Base-by-base conservation (phyloP, 768 basidiomycete genomes). In the Rhizopogon rudus region DNA sequence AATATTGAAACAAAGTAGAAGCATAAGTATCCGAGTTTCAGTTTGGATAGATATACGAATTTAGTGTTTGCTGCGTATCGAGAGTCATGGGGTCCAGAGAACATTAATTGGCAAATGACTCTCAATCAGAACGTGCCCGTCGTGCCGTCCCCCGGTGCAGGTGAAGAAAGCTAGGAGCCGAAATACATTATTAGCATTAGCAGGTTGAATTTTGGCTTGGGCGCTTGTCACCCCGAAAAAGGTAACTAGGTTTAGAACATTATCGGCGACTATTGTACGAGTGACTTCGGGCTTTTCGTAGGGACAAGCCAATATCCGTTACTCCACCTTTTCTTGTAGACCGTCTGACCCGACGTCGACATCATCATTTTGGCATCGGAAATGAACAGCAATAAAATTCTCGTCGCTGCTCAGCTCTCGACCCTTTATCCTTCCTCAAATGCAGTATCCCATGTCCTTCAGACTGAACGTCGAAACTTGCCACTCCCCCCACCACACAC, bases 361-460 rank as follows among this genome's bases (percentile, higher is more conserved):
- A 16, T 2, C 22, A 20, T 13, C 2, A 12, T 33, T 22, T 14
- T 25, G 16, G 14, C 44, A 44, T 41, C 28, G 37, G 51, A 48
- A 37, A 75, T 73, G 73, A 54, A 60, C 9, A 40, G 62, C 13
- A 51, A 56, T 9, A 53, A 57, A 49, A 57, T 82, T 57, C 65
- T 87, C 33, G 73, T 86, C 53, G 73, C 84, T 4, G 74, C 82
- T 5, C 84, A 86, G 53, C 71, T 90, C 41, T 89, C 87, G 1
- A 81, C 86, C 2, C 74, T 89, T 44, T 83, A 77, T 60, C 74
- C 83, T 3, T 69, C 77, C 12, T 65, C 79, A 8, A 78, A 79
- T 40, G 75, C 82, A 0, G 73, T 76, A 8, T 76, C 79, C 0
- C 68, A 83, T 50, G 72, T 79, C 7, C 70, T 91, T 22, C 80